A percentile compares a stretch with the other conserved stretches of the same genome.
These are phyloP conservation scores for Helicocarpus griseus DNA, from an alignment of 2,329 filamentous ascomycete genomes.

Conservation along the genomic window DNA sequence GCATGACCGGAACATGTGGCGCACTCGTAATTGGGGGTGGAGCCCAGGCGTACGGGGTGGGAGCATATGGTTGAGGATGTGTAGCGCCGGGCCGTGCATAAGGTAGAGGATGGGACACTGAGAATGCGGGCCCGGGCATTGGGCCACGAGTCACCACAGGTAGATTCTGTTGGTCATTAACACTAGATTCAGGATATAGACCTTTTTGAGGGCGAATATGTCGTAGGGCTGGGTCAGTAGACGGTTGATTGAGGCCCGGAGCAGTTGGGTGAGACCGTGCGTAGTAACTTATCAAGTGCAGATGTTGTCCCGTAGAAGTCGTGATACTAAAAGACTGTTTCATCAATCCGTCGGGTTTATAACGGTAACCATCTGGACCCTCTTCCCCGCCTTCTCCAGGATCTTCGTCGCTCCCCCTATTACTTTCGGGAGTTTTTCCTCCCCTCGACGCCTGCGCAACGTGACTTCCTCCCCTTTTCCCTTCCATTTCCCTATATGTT, in stretches of 20 bases:
- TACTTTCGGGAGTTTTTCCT: conserved; percentile 75
- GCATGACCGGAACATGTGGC: conserved; percentile 25
- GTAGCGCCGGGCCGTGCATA: conserved; percentile 38
- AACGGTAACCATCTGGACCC: conserved; percentile 77
- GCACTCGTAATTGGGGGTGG: conserved; percentile 35
- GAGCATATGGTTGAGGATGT: conserved; percentile 31
- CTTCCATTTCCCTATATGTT: conserved; percentile 98
- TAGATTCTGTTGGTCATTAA: conserved; percentile 72
- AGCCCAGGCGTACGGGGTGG: conserved; percentile 33
- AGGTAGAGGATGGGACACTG: conserved; percentile 43
- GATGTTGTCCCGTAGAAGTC: conserved; percentile 76
- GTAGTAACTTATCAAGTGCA: conserved; percentile 97
- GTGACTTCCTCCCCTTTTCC: conserved; percentile 72
- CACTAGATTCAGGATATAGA: conserved; percentile 93
- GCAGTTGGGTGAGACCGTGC: conserved; percentile 66
- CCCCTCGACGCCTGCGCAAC: conserved; percentile 51
- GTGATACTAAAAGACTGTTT: conserved; percentile 99
- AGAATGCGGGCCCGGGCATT: conserved; percentile 47
- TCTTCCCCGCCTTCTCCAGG: conserved; percentile 60
- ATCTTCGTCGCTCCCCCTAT: conserved; percentile 71
- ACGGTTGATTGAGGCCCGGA: conserved; percentile 68
- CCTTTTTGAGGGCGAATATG: conserved; percentile 82
- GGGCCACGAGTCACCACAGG: conserved; percentile 71
- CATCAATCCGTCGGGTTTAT: conserved; percentile 95
- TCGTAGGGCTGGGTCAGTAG: conserved; percentile 67